Base-by-base conservation (phyloP, 805 yeast species). In the Ogataea populi-albae region DNA sequence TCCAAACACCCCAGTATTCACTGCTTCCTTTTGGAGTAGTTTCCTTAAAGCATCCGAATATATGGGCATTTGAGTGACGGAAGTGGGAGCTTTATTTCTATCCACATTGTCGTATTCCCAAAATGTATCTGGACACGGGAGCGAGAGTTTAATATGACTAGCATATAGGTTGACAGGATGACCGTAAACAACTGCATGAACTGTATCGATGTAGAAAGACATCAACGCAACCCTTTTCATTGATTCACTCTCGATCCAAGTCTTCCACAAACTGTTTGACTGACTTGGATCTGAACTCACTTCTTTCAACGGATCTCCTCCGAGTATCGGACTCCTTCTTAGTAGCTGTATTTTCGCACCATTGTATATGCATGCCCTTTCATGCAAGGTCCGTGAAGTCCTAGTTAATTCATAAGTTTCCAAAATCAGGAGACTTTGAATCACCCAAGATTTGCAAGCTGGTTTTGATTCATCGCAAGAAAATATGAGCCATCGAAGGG, bases 181-280 rank as follows among this genome's bases (percentile, higher is more conserved):
- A 3, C 89, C 80, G 54, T 79, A 86, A 24, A 83, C 73, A 9
- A 80, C 73, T 19, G 86, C 81, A 62, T 85, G 88, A 2, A 79
- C 68, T 0, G 81, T 75, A 55, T 85, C 95, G 35, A 81, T 60
- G 50, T 79, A 80, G 50, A 85, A 86, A 1, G 89, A 85, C 74
- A 82, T 73, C 43, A 81, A 72, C 0, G 89, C 84, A 1, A 79
- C 71, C 37, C 95, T 61, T 52, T 85, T 85, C 68, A 82, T 67
- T 30, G 79, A 71, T 53, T 85, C 95, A 33, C 76, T 74, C 33
- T 82, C 85, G 14, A 84, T 79, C 93, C 94, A 85, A 33, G 69
- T 65, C 55, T 68, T 47, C 71, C 74, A 68, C 51, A 47, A 23
- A 23, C 45, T 40, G 19, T 34, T 38, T 14, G 49, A 40, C 31